Percentiles rank a stretch among this genome's conserved stretches.
phyloP scores from a whole-genome alignment of 169 alveolate genomes.

The Plasmodium falciparum region DNA sequence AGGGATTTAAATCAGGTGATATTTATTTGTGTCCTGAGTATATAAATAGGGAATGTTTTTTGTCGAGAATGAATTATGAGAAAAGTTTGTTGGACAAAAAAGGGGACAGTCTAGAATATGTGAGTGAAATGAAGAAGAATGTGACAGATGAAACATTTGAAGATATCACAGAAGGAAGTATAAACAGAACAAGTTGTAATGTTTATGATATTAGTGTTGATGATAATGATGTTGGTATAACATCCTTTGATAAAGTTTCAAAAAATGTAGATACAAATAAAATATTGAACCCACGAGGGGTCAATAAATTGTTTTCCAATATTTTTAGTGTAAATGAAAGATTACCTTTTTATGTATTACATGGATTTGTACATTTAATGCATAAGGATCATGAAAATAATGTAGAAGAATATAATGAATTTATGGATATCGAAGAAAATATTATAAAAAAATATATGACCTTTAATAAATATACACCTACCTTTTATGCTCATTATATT shows the following conservation, averaged over 20 bases:
- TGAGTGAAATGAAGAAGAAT: not conserved
- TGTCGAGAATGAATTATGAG: conserved; percentile 43
- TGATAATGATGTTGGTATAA: not conserved
- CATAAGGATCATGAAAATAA: conserved; percentile 65
- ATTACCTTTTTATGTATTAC: conserved; percentile 57
- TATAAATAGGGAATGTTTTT: conserved; percentile 44
- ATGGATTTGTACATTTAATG: conserved; percentile 56
- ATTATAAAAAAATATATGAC: conserved; percentile 26
- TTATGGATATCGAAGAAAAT: conserved; percentile 68
- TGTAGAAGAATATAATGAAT: conserved; percentile 44
- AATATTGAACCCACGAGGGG: conserved; percentile 23
- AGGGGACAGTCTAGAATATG: not conserved
- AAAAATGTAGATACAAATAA: not conserved
- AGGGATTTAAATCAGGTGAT: conserved; percentile 27
- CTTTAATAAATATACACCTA: conserved; percentile 36
- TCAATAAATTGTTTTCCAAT: conserved; percentile 35
- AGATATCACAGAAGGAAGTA: not conserved
- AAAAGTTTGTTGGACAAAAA: not conserved
- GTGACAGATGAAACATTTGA: not conserved
- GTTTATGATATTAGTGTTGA: not conserved
- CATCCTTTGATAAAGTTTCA: not conserved
- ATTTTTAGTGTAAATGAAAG: conserved; percentile 48
- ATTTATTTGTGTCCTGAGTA: conserved; percentile 69
- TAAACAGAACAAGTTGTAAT: not conserved
- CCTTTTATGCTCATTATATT: conserved; percentile 48